These are phyloP conservation scores for Trebouxia sp. DNA, from an alignment of 139 green algal genomes.

Conservation along the genomic window DNA sequence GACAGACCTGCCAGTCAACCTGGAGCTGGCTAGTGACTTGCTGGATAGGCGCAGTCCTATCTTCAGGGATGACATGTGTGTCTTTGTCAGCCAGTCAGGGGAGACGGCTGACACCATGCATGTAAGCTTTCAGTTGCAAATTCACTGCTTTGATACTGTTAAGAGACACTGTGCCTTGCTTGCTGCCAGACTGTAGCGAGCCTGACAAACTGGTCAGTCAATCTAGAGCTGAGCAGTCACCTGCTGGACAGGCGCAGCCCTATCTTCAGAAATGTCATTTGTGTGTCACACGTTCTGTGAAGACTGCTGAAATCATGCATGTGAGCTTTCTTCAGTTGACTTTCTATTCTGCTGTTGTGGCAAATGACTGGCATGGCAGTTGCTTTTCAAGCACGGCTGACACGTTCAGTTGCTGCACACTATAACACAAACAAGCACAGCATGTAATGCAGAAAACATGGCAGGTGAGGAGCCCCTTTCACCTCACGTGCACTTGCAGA, in stretches of 20 bases:
- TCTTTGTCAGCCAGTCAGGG: conserved; percentile 93
- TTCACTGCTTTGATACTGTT: too few species aligned
- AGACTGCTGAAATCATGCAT: conserved; percentile 95
- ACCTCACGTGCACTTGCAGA: too few species aligned
- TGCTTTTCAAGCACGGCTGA: not conserved
- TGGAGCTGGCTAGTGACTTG: conserved; percentile 95
- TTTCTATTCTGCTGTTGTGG: too few species aligned
- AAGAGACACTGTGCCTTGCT: too few species aligned
- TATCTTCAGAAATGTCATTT: conserved; percentile 93
- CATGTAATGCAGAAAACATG: too few species aligned
- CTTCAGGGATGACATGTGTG: conserved; percentile 89
- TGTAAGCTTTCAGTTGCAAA: conserved; percentile 39
- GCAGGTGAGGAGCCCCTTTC: too few species aligned
- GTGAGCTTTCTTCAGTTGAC: too few species aligned
- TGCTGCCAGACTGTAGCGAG: conserved; percentile 51
- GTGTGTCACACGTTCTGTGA: conserved; percentile 85
- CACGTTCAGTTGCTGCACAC: not conserved
- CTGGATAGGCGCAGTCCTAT: conserved; percentile 88
- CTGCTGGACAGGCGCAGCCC: conserved; percentile 87
- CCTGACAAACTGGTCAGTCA: conserved; percentile 45
- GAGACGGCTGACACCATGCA: conserved; percentile 97
- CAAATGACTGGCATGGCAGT: too few species aligned
- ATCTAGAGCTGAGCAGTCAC: conserved; percentile 92
- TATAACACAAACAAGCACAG: too few species aligned
- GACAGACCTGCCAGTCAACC: conserved; percentile 46